Evolutionary conservation across 768 basidiomycete species (phyloP).

Genomic region (Saitozyma podzolica): DNA sequence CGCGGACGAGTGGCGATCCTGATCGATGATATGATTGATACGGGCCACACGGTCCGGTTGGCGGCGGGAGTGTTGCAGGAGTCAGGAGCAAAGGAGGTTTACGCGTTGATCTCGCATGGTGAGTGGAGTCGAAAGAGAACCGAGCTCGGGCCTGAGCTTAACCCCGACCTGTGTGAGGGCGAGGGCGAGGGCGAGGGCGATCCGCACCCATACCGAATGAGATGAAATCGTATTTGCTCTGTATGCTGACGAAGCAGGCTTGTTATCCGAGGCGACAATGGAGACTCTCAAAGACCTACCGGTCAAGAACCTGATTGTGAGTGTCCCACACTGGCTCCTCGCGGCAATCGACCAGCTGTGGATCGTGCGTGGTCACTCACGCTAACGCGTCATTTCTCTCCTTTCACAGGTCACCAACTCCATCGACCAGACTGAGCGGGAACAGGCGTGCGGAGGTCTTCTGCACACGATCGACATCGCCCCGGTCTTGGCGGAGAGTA

Average conservation of each 20-base stretch:
- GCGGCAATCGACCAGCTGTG: not conserved
- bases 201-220: no score
- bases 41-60: constrained; percentile 70
- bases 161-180: no score
- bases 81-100: constrained; percentile 80
- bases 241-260: constrained; percentile 57
- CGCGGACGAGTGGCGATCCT: constrained; percentile 76
- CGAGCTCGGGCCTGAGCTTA: no score
- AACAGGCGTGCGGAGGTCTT: constrained; percentile 69
- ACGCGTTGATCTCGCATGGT: constrained; percentile 88
- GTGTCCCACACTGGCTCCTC: not conserved
- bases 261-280: constrained; percentile 86
- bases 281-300: constrained; percentile 68
- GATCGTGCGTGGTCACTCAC: not conserved
- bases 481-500: constrained; percentile 91
- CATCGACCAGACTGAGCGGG: constrained; percentile 75
- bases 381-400: not conserved
- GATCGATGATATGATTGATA: constrained; percentile 85
- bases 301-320: constrained; percentile 88
- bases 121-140: constrained; percentile 9
- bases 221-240: no score
- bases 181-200: not conserved
- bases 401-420: constrained; percentile 70
- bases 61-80: constrained; percentile 86
- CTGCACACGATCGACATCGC: constrained; percentile 95